Percentiles rank a stretch among this genome's conserved stretches.
phyloP scores from a whole-genome alignment of 257 asterid species.

The Solanum gracilifrons region DNA sequence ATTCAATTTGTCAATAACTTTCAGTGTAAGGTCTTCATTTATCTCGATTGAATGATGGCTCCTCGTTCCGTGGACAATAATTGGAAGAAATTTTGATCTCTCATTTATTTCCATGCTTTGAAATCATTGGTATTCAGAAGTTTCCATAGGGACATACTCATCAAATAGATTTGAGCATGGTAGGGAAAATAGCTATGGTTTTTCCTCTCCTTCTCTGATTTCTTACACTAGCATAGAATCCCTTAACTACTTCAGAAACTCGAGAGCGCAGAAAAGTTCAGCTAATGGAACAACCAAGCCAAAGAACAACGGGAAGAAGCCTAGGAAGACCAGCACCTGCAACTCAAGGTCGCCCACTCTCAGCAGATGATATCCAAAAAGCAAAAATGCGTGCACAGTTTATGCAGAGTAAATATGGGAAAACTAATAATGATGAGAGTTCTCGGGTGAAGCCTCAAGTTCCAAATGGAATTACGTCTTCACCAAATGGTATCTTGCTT shows the following conservation, averaged over 20 bases:
- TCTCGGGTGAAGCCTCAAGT: constrained; percentile 35
- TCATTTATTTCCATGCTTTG: background rate
- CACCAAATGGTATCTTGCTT: constrained; percentile 23
- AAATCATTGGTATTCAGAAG: background rate
- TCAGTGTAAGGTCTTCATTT: background rate
- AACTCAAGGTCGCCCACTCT: constrained; percentile 86
- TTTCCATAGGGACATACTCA: background rate
- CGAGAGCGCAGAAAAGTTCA: constrained; percentile 84
- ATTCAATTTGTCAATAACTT: background rate
- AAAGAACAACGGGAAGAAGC: constrained; percentile 50
- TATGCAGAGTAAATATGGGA: constrained; percentile 66
- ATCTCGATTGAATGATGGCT: background rate
- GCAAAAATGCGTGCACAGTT: constrained; percentile 96
- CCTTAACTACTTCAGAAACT: constrained; percentile 61
- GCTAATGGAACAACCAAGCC: constrained; percentile 90
- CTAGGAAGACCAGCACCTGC: constrained; percentile 47
- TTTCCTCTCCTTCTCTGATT: constrained; percentile 1
- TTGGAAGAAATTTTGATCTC: background rate
- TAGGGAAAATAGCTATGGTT: background rate
- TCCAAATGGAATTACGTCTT: constrained; percentile 27
- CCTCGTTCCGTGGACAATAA: background rate
- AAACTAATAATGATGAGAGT: constrained; percentile 32
- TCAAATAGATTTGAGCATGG: background rate
- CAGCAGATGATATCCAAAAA: constrained; percentile 98
- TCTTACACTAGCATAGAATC: background rate